Conservation (phyloP, 2,329 filamentous ascomycete genomes). For the Fusarium subtropicale region DNA sequence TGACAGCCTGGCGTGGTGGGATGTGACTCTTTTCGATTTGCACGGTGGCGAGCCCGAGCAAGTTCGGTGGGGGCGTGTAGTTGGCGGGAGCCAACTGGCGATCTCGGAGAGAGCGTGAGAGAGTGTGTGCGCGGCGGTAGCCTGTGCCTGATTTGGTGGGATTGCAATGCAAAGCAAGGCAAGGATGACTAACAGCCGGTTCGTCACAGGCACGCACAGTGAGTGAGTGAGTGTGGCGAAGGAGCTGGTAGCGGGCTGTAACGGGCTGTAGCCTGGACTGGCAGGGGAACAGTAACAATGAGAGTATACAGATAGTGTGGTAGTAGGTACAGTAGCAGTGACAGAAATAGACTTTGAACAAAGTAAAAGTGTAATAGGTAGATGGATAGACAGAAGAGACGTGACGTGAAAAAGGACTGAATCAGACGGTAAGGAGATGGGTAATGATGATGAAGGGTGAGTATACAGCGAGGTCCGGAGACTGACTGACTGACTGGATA, state of each 20-base stretch:
- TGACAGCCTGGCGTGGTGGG: slow-evolving; percentile 47
- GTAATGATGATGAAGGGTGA: slow-evolving; percentile 26
- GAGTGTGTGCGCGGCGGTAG: slow-evolving; percentile 47
- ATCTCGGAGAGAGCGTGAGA: slow-evolving; percentile 55
- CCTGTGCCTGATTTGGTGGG: slow-evolving; percentile 39
- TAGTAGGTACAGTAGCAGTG: slow-evolving; percentile 1
- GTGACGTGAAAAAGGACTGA: slow-evolving; percentile 12
- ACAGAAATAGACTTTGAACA: slow-evolving; percentile 25
- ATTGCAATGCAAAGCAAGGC: slow-evolving; percentile 9
- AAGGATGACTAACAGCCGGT: slow-evolving; percentile 44
- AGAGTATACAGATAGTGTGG: slow-evolving; percentile 17
- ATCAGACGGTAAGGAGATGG: slow-evolving; percentile 29
- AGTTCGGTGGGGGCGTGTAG: slow-evolving; percentile 47
- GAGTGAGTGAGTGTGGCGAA: slow-evolving; percentile 44
- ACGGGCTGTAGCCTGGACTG: slow-evolving; percentile 44
- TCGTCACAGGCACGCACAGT: slow-evolving; percentile 32
- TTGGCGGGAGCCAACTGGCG: slow-evolving; percentile 52
- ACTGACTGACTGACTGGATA: slow-evolving; percentile 6
- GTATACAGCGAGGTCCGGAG: slow-evolving; percentile 49
- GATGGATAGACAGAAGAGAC: slow-evolving; percentile 2
- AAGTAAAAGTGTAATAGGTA: slow-evolving; percentile 18
- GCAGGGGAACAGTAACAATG: slow-evolving; percentile 24
- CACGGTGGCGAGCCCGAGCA: slow-evolving; percentile 54
- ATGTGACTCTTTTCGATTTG: slow-evolving; percentile 54
- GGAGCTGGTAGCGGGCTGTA: slow-evolving; percentile 38